phyloP scores from a whole-genome alignment of 2,329 filamentous ascomycete genomes.

The Pyricularia grisea region DNA sequence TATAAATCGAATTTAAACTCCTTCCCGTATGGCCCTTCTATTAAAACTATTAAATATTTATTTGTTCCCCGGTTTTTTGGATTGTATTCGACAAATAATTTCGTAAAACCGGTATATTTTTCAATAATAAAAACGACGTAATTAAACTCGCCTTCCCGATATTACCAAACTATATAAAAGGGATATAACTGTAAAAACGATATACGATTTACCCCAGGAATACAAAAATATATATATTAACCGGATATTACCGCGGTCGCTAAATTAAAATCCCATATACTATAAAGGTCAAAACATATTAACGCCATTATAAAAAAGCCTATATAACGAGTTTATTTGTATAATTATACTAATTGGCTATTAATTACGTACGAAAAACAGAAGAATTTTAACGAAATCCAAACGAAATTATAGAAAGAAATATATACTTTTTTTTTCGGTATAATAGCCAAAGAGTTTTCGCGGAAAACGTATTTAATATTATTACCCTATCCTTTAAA shows the following conservation, averaged over 20 bases:
- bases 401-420: not conserved
- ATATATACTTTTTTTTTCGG: not conserved
- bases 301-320: not conserved
- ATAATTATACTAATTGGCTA: not conserved
- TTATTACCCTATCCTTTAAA: not conserved
- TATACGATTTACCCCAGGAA: too few relatives aligned
- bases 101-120: too few relatives aligned
- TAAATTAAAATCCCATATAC: not conserved
- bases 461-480: not conserved
- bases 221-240: too few relatives aligned
- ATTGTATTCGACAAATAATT: not conserved
- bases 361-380: not conserved
- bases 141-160: too few relatives aligned
- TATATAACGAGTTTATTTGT: not conserved
- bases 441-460: not conserved
- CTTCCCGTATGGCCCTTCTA: not conserved
- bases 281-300: not conserved
- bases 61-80: not conserved
- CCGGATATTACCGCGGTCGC: not conserved
- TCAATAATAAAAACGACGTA: too few relatives aligned
- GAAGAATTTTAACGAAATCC: not conserved
- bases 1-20: not conserved
- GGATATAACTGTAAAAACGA: too few relatives aligned
- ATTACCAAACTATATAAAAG: too few relatives aligned
- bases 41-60: not conserved